Percentiles rank a stretch among this genome's conserved stretches.
These are phyloP conservation scores for Penicillium sp. DNA, from an alignment of 2,329 filamentous ascomycete species.

Conservation along the genomic window DNA sequence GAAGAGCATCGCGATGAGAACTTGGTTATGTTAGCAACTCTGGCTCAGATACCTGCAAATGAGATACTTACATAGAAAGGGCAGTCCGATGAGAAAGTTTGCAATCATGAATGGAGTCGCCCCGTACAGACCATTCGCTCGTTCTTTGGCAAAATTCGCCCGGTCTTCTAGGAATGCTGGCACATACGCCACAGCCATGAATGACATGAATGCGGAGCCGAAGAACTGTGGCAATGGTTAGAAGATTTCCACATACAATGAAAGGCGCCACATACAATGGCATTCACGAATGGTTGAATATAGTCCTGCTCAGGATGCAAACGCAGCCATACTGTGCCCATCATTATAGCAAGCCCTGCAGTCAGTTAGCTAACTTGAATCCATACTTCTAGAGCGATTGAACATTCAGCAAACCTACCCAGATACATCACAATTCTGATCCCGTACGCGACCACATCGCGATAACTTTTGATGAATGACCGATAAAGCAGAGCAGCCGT, in stretches of 20 bases:
- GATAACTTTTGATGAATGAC: conserved; percentile 80
- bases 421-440: conserved; percentile 84
- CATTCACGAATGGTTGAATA: conserved; percentile 82
- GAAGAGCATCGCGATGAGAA: conserved; percentile 76
- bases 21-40: conserved; percentile 32
- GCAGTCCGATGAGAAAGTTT: conserved; percentile 81
- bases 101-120: conserved; percentile 72
- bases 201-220: conserved; percentile 74
- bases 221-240: conserved; percentile 57
- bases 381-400: conserved; percentile 6
- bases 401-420: conserved; percentile 40
- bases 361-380: neutral
- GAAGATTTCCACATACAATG: neutral
- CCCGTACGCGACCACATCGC: conserved; percentile 82
- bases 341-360: conserved; percentile 74
- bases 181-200: conserved; percentile 84
- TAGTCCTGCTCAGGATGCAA: conserved; percentile 69
- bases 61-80: conserved; percentile 66
- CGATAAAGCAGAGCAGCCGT: conserved; percentile 73
- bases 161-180: conserved; percentile 82
- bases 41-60: neutral
- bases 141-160: conserved; percentile 73
- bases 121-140: conserved; percentile 79
- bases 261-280: conserved; percentile 58
- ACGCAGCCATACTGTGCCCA: conserved; percentile 85